Evolutionary conservation across 2,329 filamentous ascomycete genomes (phyloP).

Genomic region (Hymenoscyphus fraxineus): DNA sequence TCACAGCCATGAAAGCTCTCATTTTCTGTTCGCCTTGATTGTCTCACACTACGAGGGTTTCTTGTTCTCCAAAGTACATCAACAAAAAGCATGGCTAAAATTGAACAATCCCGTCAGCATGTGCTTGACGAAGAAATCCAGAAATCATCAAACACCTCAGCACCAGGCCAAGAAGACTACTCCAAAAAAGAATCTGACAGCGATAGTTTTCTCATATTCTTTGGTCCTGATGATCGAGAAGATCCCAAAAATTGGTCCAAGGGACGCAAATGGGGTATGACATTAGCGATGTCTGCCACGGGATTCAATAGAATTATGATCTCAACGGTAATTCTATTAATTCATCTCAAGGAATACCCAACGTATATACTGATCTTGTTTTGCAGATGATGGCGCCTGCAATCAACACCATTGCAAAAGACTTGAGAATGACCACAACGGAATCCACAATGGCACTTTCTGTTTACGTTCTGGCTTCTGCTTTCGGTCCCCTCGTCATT

Average conservation of each 20-base stretch:
- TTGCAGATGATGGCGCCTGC: background rate
- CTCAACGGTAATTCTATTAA: background rate
- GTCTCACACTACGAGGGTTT: no score
- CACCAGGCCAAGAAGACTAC: no score
- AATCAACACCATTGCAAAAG: background rate
- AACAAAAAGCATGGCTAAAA: no score
- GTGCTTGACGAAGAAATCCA: no score
- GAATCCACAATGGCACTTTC: background rate
- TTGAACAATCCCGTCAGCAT: no score
- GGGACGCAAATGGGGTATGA: background rate
- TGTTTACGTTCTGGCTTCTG: background rate
- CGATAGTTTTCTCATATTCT: no score
- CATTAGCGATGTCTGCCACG: background rate
- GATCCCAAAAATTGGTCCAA: background rate
- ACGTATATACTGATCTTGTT: background rate
- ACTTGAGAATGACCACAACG: background rate
- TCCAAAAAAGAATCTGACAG: no score
- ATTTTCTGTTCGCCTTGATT: no score
- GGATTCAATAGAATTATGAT: background rate
- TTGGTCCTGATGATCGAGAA: background rate
- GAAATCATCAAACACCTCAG: no score
- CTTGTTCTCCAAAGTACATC: no score
- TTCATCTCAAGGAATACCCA: background rate
- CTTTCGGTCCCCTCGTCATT: constrained; percentile 48
- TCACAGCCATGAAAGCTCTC: no score